Percentiles rank a stretch among this genome's conserved stretches.
These are phyloP conservation scores for Wickerhamomyces chaumierensis DNA, from an alignment of 805 yeast species.

Conservation along the genomic window DNA sequence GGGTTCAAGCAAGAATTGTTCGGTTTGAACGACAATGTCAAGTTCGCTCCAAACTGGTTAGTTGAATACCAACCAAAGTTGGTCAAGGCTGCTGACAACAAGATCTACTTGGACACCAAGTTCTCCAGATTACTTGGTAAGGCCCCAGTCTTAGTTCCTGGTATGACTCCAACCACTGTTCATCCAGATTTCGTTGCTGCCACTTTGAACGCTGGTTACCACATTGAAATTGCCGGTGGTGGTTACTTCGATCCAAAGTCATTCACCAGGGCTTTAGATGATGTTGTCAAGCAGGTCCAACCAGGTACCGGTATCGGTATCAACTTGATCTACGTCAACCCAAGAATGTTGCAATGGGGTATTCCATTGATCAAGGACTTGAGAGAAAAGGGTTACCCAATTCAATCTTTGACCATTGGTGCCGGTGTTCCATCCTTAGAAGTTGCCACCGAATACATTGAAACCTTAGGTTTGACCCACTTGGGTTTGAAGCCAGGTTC, in stretches of 20 bases:
- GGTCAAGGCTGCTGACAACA: conserved; percentile 61
- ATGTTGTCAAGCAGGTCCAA: conserved; percentile 53
- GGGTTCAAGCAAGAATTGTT: conserved; percentile 95
- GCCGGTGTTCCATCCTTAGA: conserved; percentile 99
- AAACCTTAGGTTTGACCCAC: conserved; percentile 83
- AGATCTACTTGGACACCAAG: conserved; percentile 84
- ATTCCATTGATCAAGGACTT: conserved; percentile 86
- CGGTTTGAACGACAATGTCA: conserved; percentile 53
- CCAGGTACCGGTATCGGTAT: conserved; percentile 90
- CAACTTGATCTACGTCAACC: conserved; percentile 91
- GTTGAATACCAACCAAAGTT: conserved; percentile 79
- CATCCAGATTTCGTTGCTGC: conserved; percentile 91
- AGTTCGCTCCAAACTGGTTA: conserved; percentile 87
- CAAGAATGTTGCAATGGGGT: conserved; percentile 98
- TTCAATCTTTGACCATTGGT: conserved; percentile 93
- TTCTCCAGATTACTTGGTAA: conserved; percentile 85
- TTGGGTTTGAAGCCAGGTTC: conserved; percentile 98
- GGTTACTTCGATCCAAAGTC: conserved; percentile 75
- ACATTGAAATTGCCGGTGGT: conserved; percentile 98
- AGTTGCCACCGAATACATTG: conserved; percentile 93
- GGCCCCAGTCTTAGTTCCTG: conserved; percentile 96
- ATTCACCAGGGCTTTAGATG: conserved; percentile 66
- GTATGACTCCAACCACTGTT: conserved; percentile 98
- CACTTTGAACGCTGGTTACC: conserved; percentile 91
- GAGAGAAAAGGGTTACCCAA: conserved; percentile 88